Evolutionary conservation across 2,329 filamentous ascomycete genomes (phyloP).

Genomic region (Alternaria sp.): DNA sequence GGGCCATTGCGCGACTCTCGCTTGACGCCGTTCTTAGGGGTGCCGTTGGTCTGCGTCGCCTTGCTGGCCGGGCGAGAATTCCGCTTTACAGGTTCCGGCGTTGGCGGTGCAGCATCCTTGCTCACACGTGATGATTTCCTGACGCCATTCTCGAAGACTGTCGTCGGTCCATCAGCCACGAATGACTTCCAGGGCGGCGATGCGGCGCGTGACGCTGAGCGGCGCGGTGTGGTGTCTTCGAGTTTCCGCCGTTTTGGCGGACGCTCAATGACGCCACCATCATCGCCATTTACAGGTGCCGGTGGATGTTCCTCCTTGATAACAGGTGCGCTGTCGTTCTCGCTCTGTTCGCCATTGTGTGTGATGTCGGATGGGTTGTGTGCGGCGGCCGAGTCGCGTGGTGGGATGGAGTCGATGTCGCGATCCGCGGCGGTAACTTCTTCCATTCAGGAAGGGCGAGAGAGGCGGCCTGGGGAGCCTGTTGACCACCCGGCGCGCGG

Average conservation of each 20-base stretch:
- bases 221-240: slow-evolving; percentile 43
- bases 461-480: slow-evolving; percentile 35
- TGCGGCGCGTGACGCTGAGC: slow-evolving; percentile 55
- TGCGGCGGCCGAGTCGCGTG: slow-evolving; percentile 27
- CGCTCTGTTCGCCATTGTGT: slow-evolving; percentile 18
- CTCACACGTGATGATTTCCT: slow-evolving; percentile 67
- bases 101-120: slow-evolving; percentile 51
- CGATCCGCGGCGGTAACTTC: slow-evolving; percentile 38
- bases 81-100: slow-evolving; percentile 53
- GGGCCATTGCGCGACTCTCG: slow-evolving; percentile 32
- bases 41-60: slow-evolving; percentile 38
- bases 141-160: slow-evolving; percentile 71
- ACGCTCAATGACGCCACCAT: slow-evolving; percentile 36
- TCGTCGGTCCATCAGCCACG: slow-evolving; percentile 83
- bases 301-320: slow-evolving; percentile 33
- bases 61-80: slow-evolving; percentile 32
- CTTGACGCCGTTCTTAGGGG: slow-evolving; percentile 26
- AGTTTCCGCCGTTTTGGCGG: slow-evolving; percentile 69
- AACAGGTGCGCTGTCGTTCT: slow-evolving; percentile 33
- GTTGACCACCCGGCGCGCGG: slow-evolving; percentile 42
- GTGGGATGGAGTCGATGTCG: slow-evolving; percentile 38
- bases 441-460: slow-evolving; percentile 40
- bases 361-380: slow-evolving; percentile 24
- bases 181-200: slow-evolving; percentile 96
- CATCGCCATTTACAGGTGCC: slow-evolving; percentile 23